phyloP scores from a whole-genome alignment of 1,284 basidiomycete species.

The Pterula multifida region DNA sequence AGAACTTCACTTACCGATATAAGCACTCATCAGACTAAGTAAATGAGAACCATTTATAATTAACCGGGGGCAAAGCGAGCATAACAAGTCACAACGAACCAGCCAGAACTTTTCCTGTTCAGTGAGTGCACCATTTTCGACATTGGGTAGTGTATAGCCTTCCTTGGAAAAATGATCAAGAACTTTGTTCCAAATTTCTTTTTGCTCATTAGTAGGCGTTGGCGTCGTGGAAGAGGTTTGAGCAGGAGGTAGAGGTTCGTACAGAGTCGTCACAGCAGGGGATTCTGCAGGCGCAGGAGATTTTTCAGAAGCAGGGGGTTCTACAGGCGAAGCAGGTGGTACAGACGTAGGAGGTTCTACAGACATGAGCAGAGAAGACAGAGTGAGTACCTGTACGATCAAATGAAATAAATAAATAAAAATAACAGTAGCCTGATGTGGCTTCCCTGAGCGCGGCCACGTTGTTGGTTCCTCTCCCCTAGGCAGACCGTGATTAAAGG shows the following conservation, averaged over 20 bases:
- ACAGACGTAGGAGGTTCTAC: too few species aligned
- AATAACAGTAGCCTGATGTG: too few species aligned
- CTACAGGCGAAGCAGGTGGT: not conserved
- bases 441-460: too few species aligned
- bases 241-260: conserved; percentile 22
- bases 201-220: conserved; percentile 33
- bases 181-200: conserved; percentile 40
- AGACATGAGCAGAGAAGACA: not conserved
- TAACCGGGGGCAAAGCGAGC: not conserved
- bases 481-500: too few species aligned
- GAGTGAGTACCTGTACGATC: not conserved
- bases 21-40: not conserved
- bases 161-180: conserved; percentile 42
- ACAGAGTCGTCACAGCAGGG: conserved; percentile 9
- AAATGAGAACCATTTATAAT: conserved; percentile 1
- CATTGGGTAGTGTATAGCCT: conserved; percentile 40
- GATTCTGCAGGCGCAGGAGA: too few species aligned
- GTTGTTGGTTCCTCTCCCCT: too few species aligned
- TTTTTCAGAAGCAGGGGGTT: too few species aligned
- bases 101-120: conserved; percentile 71
- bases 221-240: conserved; percentile 19
- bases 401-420: too few species aligned
- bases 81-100: not conserved
- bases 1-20: not conserved
- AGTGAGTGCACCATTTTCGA: conserved; percentile 31